Base-by-base conservation (phyloP, 352 stramenopile genomes). In the Plasmopara muralis region DNA sequence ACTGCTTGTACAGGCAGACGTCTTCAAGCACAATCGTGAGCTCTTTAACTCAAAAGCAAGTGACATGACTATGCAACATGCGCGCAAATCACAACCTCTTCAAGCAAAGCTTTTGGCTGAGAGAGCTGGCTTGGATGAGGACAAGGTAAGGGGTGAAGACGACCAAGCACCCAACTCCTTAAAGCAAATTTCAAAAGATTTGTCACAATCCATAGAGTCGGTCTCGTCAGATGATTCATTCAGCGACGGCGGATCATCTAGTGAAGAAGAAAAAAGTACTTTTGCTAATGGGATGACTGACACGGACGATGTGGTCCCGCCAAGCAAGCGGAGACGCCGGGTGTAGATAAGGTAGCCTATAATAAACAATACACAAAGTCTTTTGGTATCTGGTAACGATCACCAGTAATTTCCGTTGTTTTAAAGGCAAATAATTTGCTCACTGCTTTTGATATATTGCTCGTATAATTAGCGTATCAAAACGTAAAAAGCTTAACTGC, bases 1-100 rank as follows among this genome's bases (percentile, higher is more conserved):
- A 18, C 0, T 16, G 12, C 20, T 20, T 35, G 7, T 3, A 18
- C 14, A 92, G 81, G 83, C 81, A 5, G 78, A 88, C 31, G 57
- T 79, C 5, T 92, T 85, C 62, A 89, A 89, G 63, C 76, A 89
- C 60, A 78, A 89, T 29, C 72, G 75, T 7, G 77, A 82, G 43
- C 42, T 87, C 15, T 92, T 89, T 39, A 83, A 79, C 25, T 53
- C 59, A 13, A 88, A 82, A 53, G 81, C 81, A 9, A 62, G 40
- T 8, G 81, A 85, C 43, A 72, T 87, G 62, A 89, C 81, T 0
- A 37, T 29, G 14, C 62, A 83, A 31, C 69, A 88, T 43, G 77
- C 81, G 12, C 62, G 57, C 1, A 50, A 47, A 4, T 55, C 50
- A 13, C 50, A 64, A 43, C 8, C 43, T 34, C 51, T 43, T 15